Evolutionary conservation across 768 basidiomycete species (phyloP).

Genomic region (Strobilomyces echinocephalus): DNA sequence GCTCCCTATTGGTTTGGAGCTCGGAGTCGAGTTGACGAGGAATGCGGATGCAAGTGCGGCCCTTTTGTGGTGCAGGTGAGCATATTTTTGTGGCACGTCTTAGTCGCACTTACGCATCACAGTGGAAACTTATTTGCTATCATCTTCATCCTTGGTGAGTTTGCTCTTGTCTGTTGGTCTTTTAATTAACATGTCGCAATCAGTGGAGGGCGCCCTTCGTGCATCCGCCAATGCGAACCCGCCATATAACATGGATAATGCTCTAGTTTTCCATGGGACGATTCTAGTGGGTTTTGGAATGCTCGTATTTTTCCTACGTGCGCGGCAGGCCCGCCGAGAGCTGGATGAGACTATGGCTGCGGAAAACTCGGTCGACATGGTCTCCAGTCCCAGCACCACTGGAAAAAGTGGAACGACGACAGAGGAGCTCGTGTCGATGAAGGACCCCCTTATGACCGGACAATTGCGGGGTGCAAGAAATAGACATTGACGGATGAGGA

Average conservation of each 20-base stretch:
- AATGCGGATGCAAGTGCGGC: conserved; percentile 77
- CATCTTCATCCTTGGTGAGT: conserved; percentile 57
- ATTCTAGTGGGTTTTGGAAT: conserved; percentile 39
- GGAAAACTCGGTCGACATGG: not conserved
- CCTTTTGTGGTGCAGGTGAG: conserved; percentile 70
- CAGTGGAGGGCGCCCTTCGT: conserved; percentile 67
- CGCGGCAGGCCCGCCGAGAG: conserved; percentile 58
- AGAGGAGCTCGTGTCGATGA: not conserved
- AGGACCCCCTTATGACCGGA: not conserved
- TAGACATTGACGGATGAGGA: not conserved
- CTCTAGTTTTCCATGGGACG: conserved; percentile 62
- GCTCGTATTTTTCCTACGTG: conserved; percentile 49
- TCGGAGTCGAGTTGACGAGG: conserved; percentile 74
- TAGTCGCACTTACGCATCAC: not conserved
- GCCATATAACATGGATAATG: conserved; percentile 67
- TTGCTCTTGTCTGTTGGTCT: not conserved
- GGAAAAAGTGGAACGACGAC: not conserved
- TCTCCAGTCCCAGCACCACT: not conserved
- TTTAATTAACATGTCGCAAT: not conserved
- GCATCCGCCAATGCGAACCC: conserved; percentile 55
- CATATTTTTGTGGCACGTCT: conserved; percentile 1
- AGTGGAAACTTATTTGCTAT: conserved; percentile 68
- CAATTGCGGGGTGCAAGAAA: not conserved
- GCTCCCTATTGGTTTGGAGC: conserved; percentile 72
- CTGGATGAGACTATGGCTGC: conserved; percentile 52